Conservation (phyloP, 139 green algal genomes). For the Asterochloris erici region DNA sequence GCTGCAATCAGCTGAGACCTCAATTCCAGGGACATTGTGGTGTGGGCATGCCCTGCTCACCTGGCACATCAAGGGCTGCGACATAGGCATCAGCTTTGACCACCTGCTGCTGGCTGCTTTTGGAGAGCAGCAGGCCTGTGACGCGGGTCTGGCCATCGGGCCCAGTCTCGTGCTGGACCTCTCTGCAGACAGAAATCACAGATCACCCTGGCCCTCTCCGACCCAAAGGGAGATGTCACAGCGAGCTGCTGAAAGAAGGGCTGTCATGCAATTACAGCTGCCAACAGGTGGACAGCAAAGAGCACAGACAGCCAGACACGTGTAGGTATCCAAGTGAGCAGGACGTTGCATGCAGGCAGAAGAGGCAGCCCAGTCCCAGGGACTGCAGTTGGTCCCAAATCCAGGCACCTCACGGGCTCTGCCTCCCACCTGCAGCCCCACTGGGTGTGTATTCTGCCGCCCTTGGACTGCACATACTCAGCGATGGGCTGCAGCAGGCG, state of each 20-base stretch:
- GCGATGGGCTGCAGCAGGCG: constrained; percentile 84
- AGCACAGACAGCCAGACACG: too few species aligned
- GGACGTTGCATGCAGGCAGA: background rate
- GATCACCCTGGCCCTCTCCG: background rate
- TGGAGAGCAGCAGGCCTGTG: constrained; percentile 71
- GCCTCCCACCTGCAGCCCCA: constrained; percentile 65
- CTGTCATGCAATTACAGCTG: too few species aligned
- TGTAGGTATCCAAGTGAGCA: too few species aligned
- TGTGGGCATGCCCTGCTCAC: constrained; percentile 15
- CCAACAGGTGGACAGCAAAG: too few species aligned
- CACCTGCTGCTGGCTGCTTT: constrained; percentile 45
- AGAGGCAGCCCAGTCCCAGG: background rate
- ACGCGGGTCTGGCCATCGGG: constrained; percentile 60
- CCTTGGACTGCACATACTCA: constrained; percentile 82
- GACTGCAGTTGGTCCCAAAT: background rate
- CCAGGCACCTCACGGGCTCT: background rate
- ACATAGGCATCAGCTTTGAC: constrained; percentile 87
- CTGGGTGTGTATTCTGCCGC: constrained; percentile 78
- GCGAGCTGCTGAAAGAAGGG: too few species aligned
- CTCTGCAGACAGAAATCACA: constrained; percentile 39
- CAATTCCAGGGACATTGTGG: background rate
- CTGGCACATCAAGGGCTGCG: constrained; percentile 92
- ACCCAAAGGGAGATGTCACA: background rate
- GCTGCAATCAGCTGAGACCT: too few species aligned
- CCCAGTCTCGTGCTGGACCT: constrained; percentile 78